Evolutionary conservation across 441 rosid genomes (phyloP).

Genomic region (Dalechampia spathulata): DNA sequence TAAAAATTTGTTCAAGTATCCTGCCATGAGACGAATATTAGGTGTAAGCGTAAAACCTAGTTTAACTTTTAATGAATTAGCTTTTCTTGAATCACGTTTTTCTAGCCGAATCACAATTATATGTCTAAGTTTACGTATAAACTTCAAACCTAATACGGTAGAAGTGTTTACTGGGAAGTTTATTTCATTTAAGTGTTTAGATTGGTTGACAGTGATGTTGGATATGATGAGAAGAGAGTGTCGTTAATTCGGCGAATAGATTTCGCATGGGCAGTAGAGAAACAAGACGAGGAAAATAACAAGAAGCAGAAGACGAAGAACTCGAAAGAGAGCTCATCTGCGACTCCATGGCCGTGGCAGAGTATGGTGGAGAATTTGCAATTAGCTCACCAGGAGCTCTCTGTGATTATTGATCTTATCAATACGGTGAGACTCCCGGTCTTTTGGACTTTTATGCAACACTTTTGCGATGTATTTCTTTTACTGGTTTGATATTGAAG

Average conservation of each 20-base stretch:
- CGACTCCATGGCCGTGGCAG: slow-evolving; percentile 73
- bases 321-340: slow-evolving; percentile 42
- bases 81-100: too few species aligned
- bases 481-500: background rate
- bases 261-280: slow-evolving; percentile 92
- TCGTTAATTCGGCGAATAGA: slow-evolving; percentile 73
- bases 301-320: slow-evolving; percentile 60
- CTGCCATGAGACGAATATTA: too few species aligned
- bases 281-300: slow-evolving; percentile 43
- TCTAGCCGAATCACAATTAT: too few species aligned
- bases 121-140: background rate
- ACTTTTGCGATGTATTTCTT: background rate
- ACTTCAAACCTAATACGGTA: background rate
- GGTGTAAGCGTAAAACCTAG: too few species aligned
- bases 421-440: slow-evolving; percentile 54
- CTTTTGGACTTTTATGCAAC: background rate
- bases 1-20: background rate
- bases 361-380: slow-evolving; percentile 91
- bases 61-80: too few species aligned
- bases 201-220: slow-evolving; percentile 42
- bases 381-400: slow-evolving; percentile 87
- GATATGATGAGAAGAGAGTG: slow-evolving; percentile 81
- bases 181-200: background rate
- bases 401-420: slow-evolving; percentile 79
- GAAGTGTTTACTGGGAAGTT: background rate